Conservation (phyloP, 441 rosid genomes). For the Populus hybrid region DNA sequence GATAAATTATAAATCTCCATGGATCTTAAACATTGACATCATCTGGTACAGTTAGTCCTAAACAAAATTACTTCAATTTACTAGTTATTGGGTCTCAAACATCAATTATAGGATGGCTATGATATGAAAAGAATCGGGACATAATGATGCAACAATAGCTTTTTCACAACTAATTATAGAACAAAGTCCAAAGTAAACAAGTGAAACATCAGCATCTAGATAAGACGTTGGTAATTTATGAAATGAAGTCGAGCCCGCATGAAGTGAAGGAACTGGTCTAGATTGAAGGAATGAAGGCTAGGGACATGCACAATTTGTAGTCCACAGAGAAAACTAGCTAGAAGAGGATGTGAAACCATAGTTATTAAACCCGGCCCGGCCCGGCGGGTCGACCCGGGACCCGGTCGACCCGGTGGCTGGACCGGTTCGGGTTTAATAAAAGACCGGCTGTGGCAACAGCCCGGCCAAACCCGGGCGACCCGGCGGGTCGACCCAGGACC, state of each 20-base stretch:
- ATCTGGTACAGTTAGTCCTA: too few species aligned
- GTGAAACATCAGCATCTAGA: conserved; percentile 11
- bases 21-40: too few species aligned
- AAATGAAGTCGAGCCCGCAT: neutral
- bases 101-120: neutral
- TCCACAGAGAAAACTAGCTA: neutral
- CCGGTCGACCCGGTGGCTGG: too few species aligned
- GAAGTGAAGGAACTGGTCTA: neutral
- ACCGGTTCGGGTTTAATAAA: too few species aligned
- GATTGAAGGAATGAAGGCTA: neutral
- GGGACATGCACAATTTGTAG: neutral
- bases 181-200: neutral
- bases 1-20: too few species aligned
- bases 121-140: neutral
- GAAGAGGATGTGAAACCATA: neutral
- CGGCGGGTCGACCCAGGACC: too few species aligned
- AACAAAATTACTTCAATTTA: too few species aligned
- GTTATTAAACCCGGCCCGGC: too few species aligned
- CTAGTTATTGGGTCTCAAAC: too few species aligned
- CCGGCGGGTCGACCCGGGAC: too few species aligned
- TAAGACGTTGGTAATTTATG: neutral
- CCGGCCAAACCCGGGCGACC: too few species aligned
- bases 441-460: too few species aligned
- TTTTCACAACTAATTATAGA: neutral
- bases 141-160: neutral